phyloP scores from a whole-genome alignment of 441 rosid genomes.

The Gossypium davidsonii region DNA sequence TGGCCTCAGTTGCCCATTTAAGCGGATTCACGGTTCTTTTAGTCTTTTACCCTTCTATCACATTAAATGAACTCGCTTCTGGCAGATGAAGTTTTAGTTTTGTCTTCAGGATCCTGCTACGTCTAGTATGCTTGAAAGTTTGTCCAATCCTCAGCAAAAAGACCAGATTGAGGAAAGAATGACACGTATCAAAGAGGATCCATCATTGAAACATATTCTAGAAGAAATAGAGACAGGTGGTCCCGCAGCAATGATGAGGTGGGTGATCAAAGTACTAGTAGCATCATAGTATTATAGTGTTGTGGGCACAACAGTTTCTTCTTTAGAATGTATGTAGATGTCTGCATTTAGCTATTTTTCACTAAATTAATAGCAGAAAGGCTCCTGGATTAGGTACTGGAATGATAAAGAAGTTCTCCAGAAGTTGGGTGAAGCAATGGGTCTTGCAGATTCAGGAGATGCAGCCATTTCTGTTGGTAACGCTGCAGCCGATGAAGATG shows the following conservation, averaged over 20 bases:
- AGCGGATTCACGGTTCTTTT: not conserved
- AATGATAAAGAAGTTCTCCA: constrained; percentile 78
- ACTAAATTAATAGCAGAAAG: not conserved
- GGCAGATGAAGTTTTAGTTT: constrained; percentile 3
- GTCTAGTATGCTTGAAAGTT: constrained; percentile 81
- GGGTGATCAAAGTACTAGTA: constrained; percentile 13
- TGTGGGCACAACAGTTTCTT: not conserved
- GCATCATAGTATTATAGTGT: not conserved
- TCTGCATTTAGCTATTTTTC: constrained; percentile 12
- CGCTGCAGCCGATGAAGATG: constrained; percentile 56
- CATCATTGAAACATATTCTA: constrained; percentile 69
- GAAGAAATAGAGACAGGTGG: constrained; percentile 91
- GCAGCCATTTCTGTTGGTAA: constrained; percentile 51
- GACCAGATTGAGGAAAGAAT: constrained; percentile 82
- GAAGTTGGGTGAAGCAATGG: constrained; percentile 98
- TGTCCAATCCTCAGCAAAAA: constrained; percentile 62
- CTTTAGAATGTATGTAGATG: not conserved
- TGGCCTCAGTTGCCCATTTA: not conserved
- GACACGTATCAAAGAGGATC: constrained; percentile 78
- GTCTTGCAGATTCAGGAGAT: constrained; percentile 61
- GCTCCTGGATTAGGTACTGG: constrained; percentile 65
- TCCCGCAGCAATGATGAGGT: constrained; percentile 96
- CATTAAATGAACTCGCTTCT: not conserved
- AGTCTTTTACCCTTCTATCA: not conserved
- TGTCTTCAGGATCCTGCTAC: constrained; percentile 75